These are phyloP conservation scores for Blastomyces emzantsi DNA, from an alignment of 2,329 filamentous ascomycete species.

Conservation along the genomic window DNA sequence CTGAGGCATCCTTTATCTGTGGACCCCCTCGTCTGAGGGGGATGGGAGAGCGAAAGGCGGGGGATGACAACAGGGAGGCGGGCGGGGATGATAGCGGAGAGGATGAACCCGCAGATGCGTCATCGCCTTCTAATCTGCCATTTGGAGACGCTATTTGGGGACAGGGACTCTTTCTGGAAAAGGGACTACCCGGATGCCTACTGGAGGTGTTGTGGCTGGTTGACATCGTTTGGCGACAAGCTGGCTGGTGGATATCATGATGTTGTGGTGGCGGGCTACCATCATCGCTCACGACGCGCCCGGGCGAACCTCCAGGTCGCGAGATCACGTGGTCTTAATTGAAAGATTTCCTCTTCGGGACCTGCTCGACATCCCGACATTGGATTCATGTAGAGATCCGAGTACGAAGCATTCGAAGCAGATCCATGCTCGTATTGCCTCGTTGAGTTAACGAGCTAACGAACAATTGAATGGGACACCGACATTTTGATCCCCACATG, in stretches of 20 bases:
- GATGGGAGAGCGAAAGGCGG: conserved; percentile 1
- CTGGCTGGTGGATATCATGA: not conserved
- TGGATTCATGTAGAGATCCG: too few relatives aligned
- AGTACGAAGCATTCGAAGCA: too few relatives aligned
- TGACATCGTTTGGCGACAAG: conserved; percentile 2
- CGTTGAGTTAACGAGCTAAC: too few relatives aligned
- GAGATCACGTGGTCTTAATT: conserved; percentile 4
- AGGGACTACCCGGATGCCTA: not conserved
- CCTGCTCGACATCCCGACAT: too few relatives aligned
- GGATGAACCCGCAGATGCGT: not conserved
- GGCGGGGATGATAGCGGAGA: conserved; percentile 5
- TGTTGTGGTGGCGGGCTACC: not conserved
- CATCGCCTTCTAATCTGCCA: not conserved
- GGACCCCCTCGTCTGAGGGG: not conserved
- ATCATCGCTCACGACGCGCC: not conserved
- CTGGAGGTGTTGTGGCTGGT: not conserved
- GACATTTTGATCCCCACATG: too few relatives aligned
- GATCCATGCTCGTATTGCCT: too few relatives aligned
- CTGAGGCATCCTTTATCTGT: not conserved
- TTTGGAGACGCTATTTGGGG: not conserved
- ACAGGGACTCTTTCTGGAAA: not conserved
- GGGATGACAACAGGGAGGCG: not conserved
- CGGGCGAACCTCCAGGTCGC: not conserved
- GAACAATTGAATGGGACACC: too few relatives aligned
- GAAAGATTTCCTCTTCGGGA: not conserved